Evolutionary conservation across 2,329 filamentous ascomycete genomes (phyloP), one percentile per base, ranked within the genome.

Genomic region (Aureobasidium leucospermi): DNA sequence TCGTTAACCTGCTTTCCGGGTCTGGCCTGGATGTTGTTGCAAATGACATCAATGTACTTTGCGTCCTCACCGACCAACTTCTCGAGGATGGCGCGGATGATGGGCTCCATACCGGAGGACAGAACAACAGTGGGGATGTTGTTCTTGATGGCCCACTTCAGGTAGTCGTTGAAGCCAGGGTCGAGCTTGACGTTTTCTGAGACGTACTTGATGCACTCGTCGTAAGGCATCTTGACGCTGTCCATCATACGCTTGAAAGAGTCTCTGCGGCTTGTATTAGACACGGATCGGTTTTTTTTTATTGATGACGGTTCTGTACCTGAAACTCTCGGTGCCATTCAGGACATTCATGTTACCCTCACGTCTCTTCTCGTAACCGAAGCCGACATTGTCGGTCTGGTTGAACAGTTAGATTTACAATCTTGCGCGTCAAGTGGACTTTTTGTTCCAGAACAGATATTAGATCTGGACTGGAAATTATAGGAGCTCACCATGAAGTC

Each of bases 41-140:
- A 90, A 63, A 97, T 86, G 69, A 99, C 94, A 75, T 94, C 86
- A 70, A 97, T 87, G 69, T 92, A 83, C 49, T 84, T 80, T 36
- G 85, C 83, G 66, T 88, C 86, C 32, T 88, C 85, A n/a, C 92
- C 93, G 3, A 97, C 80, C 53, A 96, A 81, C 66, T 88, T 85
- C 63, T 87, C 82, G 61, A 99, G 79, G 64, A 97, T 80, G 15
- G 89, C 90, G 62, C 86, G 84, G 72, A 99, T 96, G 67, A 97
- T 84, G 39, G 93, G 93, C 67, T 85, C 82, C 94, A 99, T 97
- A 64, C 94, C 94, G 46, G 89, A 90, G 63, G 88, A 94, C 36
- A 99, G 80, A 23, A 99, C 89, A 19, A 97, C 91, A 63, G 96
- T 88, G 29, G 94, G 94, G 13, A 97, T 85, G 71, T 96, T 92